Conservation (phyloP, 164 flowering plant genomes). For the Amborella trichopoda region DNA sequence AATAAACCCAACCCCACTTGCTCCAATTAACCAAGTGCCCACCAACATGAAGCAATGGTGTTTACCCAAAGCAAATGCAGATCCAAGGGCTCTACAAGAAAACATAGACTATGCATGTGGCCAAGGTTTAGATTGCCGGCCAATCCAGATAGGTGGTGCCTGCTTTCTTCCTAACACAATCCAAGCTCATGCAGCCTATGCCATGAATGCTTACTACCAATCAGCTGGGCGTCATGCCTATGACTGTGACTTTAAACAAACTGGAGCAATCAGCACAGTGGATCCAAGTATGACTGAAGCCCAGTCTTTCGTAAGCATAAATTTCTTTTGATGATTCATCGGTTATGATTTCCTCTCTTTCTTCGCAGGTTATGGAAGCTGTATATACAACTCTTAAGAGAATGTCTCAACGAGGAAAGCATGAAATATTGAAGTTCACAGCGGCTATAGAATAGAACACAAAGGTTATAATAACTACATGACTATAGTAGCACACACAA, state of each 20-base stretch:
- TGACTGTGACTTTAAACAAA: slow-evolving; percentile 44
- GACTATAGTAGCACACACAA: too few relatives aligned
- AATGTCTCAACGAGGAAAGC: too few relatives aligned
- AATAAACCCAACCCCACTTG: slow-evolving; percentile 14
- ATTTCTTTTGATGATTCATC: background rate
- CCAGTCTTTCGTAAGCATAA: background rate
- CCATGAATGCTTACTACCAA: slow-evolving; percentile 64
- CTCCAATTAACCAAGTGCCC: slow-evolving; percentile 13
- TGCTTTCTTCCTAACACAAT: slow-evolving; percentile 50
- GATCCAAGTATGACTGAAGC: slow-evolving; percentile 46
- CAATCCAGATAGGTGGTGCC: slow-evolving; percentile 34
- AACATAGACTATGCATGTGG: slow-evolving; percentile 70
- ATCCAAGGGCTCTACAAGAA: slow-evolving; percentile 25
- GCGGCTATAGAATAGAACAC: too few relatives aligned
- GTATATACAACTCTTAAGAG: slow-evolving; percentile 28
- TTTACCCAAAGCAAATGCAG: slow-evolving; percentile 32
- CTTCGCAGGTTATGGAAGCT: slow-evolving; percentile 40
- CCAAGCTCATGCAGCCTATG: slow-evolving; percentile 55
- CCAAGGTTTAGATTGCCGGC: slow-evolving; percentile 35
- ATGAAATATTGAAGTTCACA: too few relatives aligned
- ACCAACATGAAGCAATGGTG: slow-evolving; percentile 32
- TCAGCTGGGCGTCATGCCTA: slow-evolving; percentile 22
- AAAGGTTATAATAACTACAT: too few relatives aligned
- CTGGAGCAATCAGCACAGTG: slow-evolving; percentile 26
- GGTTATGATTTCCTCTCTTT: background rate